Evolutionary conservation across 352 stramenopile species (phyloP), one percentile per base, ranked within the genome.

Genomic region (Globisporangium uncinulatum): DNA sequence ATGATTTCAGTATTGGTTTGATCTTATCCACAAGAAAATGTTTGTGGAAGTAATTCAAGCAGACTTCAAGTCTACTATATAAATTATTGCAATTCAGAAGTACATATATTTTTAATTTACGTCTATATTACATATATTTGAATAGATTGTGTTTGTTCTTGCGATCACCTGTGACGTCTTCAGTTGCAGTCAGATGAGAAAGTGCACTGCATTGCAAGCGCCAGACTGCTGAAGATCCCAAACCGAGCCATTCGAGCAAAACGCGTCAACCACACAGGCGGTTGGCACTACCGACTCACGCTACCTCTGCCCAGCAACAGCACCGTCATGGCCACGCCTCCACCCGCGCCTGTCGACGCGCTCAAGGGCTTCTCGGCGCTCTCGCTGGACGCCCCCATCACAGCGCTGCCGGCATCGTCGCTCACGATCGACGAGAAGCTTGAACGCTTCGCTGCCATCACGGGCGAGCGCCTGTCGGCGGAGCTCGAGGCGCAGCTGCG

Each of bases 401-500:
- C 76, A 0, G 13, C 61, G 24, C 61, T 77, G n/a, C 29, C 57
- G 13, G 44, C 65, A 15, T 69, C 76, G 10, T 43, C 72, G 29
- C 68, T 86, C 44, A 70, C 73, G 13, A 63, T 85, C 34, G 73
- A 89, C 56, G 67, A 88, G 54, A 92, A 87, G 58, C 59, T 92
- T 50, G 67, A 69, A 15, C 71, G 77, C 51, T 65, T 92, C 47
- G 71, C 73, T 19, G 67, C 71, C 49, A 87, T 92, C 66, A 69
- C 67, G 7, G 76, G 70, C 52, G 66, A 66, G n/a, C 55, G 63
- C 20, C 60, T 92, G 29, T 64, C 73, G 7, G 11, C 61, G 19
- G 65, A 70, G 37, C 43, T 72, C 48, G 79, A 96, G 32, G 63
- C 78, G 31, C 89, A 97, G 47, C 70, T 98, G 29, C 77, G 70